Base-by-base conservation (phyloP, 495 filamentous ascomycete species). In the Penicillium macrosclerotiorum region DNA sequence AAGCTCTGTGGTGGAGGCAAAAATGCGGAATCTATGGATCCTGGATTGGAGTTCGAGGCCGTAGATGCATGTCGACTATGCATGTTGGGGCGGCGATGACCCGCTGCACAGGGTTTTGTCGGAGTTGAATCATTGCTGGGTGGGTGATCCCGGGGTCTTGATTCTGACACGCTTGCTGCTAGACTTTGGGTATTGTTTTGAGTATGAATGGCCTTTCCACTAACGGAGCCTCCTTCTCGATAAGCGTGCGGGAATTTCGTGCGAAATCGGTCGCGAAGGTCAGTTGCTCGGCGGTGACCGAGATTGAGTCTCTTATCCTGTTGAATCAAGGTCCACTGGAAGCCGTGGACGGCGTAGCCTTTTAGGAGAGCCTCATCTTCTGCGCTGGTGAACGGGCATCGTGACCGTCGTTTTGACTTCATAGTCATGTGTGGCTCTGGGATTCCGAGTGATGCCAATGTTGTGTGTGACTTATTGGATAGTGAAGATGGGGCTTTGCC, bases 201-300 rank as follows among this genome's bases (percentile, higher is more conserved):
- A 32, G 17, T 19, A 24, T 37, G 48, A 37, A 60, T 13, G 8
- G 47, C 44, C n/a, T 65, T 65, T 25, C 65, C 67, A 18, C 60
- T 70, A 22, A 72, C 67, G 34, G 69, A 68, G 16, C 72, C 72
- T 4, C 70, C 72, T 13, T 82, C 70, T 20, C 74, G 76, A 57
- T 87, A 93, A 36, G 83, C 78, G 27, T 86, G 80, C 5, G 89
- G 88, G 50, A 84, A 90, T 41, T 84, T 85, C 47, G 86, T 90
- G 14, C 90, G 77, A 41, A 94, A 85, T 5, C 89, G 76, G 63
- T 96, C 90, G 37, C 90, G 74, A 9, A 96, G 68, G 57, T 96
- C 89, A 4, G 87, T 90, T 2, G 88, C 80, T 27, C 81, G 78
- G 44, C 90, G 78, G 54, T 73, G 79, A 7, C 73, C 65, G 8